phyloP scores from a whole-genome alignment of 1,284 basidiomycete genomes.

The Austroboletus novae-zelandiae region DNA sequence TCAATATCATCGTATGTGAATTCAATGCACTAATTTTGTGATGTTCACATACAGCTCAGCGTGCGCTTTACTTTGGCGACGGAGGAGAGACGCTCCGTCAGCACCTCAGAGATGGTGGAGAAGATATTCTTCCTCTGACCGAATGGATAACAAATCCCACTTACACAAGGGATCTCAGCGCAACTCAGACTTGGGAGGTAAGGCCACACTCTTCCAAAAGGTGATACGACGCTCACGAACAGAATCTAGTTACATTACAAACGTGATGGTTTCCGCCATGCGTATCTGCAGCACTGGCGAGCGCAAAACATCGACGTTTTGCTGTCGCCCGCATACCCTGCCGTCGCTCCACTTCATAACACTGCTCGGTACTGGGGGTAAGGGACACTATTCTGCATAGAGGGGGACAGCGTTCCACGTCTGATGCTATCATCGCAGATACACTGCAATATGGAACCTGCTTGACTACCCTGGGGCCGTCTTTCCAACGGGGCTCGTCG shows the following conservation, averaged over 20 bases:
- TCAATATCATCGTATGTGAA: too few relatives aligned
- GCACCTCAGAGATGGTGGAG: background rate
- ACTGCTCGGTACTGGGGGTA: background rate
- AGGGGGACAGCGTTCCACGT: background rate
- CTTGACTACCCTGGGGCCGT: constrained; percentile 6
- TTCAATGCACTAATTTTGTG: too few relatives aligned
- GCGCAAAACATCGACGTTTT: background rate
- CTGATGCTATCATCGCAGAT: constrained; percentile 6
- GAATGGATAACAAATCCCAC: background rate
- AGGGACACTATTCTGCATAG: background rate
- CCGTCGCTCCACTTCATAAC: background rate
- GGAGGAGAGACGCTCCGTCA: background rate
- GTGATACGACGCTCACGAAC: background rate
- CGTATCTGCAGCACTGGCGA: background rate
- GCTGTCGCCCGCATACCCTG: background rate
- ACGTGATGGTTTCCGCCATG: background rate
- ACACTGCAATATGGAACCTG: constrained; percentile 28
- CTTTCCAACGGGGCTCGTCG: background rate
- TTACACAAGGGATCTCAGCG: background rate
- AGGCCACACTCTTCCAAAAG: background rate
- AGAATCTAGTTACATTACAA: background rate
- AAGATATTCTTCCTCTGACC: background rate
- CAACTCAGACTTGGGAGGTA: background rate
- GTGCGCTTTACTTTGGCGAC: background rate
- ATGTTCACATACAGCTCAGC: background rate